A percentile compares a stretch with the other conserved stretches of the same genome.
Conservation (phyloP, 2,329 filamentous ascomycete genomes). For the Cladobotryum protrusum region DNA sequence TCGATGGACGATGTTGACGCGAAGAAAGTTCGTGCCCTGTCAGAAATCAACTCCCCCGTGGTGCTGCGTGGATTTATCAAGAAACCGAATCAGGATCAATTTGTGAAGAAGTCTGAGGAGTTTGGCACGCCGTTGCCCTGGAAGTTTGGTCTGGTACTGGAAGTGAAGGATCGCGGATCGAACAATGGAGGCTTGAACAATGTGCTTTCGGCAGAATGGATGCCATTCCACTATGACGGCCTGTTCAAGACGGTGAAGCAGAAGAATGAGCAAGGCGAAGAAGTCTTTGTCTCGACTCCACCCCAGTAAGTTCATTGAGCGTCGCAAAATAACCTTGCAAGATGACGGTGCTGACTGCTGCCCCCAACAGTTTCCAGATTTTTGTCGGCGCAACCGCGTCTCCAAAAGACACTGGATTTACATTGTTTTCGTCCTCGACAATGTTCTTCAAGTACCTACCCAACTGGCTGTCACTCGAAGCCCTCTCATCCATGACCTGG, state of each 20-base stretch:
- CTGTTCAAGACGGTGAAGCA: constrained; percentile 47
- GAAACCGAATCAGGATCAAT: constrained; percentile 38
- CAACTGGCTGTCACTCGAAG: constrained; percentile 27
- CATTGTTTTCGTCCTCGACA: constrained; percentile 47
- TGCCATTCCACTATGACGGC: constrained; percentile 54
- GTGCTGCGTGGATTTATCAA: constrained; percentile 46
- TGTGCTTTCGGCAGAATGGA: constrained; percentile 46
- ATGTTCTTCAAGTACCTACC: constrained; percentile 44
- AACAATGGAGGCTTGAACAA: constrained; percentile 43
- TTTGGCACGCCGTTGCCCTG: constrained; percentile 44
- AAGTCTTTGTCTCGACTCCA: constrained; percentile 35
- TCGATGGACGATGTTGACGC: constrained; percentile 39
- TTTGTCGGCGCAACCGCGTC: constrained; percentile 42
- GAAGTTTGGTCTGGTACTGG: constrained; percentile 47
- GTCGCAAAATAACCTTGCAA: not conserved
- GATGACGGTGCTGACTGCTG: not conserved
- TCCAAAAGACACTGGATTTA: constrained; percentile 46
- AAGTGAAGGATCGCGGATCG: constrained; percentile 43
- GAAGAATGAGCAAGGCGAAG: constrained; percentile 31
- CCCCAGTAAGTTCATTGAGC: constrained; percentile 30
- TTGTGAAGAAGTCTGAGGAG: constrained; percentile 39
- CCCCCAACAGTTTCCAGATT: constrained; percentile 39
- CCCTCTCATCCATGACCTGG: constrained; percentile 39
- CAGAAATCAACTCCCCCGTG: constrained; percentile 47
- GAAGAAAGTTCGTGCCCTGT: constrained; percentile 37